Evolutionary conservation across 768 basidiomycete genomes (phyloP).

Genomic region (Strobilomyces confusus): DNA sequence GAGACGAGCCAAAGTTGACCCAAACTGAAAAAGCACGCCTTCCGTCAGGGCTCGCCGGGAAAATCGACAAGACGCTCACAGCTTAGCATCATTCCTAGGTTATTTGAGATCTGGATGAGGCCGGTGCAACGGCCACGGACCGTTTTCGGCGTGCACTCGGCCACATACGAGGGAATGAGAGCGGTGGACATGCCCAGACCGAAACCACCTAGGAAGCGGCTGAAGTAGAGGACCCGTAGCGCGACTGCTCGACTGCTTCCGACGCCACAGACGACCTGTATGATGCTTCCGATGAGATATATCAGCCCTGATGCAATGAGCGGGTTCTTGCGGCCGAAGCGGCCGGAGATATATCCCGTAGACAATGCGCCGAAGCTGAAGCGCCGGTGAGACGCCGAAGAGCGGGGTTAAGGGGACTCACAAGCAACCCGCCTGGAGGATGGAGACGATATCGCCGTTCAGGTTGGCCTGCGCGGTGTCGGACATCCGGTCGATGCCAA

Average conservation of each 20-base stretch:
- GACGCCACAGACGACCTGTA: constrained; percentile 43
- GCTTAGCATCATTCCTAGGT: constrained; percentile 33
- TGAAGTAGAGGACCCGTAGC: constrained; percentile 40
- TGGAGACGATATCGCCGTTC: constrained; percentile 49
- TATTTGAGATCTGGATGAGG: constrained; percentile 34
- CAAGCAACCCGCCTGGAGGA: constrained; percentile 48
- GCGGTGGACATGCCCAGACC: constrained; percentile 55
- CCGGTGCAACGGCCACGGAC: constrained; percentile 52
- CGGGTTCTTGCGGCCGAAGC: constrained; percentile 45
- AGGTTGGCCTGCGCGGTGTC: constrained; percentile 38
- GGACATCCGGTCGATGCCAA: constrained; percentile 40
- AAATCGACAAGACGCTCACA: constrained; percentile 19
- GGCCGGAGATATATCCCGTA: constrained; percentile 37
- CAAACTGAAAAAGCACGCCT: constrained; percentile 33
- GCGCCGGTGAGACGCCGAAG: neutral
- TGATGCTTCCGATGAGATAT: constrained; percentile 45
- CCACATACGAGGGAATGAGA: constrained; percentile 48
- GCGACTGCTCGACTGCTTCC: constrained; percentile 35
- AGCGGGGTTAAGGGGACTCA: constrained; percentile 22
- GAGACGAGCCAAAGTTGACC: constrained; percentile 44
- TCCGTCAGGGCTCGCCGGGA: neutral
- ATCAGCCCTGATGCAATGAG: constrained; percentile 43
- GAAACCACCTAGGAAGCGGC: constrained; percentile 56
- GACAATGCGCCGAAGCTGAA: constrained; percentile 42
- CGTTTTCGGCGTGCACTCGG: constrained; percentile 44